These are phyloP conservation scores for Skeletonema menzelii DNA, from an alignment of 108 stramenopile genomes.

Conservation along the genomic window DNA sequence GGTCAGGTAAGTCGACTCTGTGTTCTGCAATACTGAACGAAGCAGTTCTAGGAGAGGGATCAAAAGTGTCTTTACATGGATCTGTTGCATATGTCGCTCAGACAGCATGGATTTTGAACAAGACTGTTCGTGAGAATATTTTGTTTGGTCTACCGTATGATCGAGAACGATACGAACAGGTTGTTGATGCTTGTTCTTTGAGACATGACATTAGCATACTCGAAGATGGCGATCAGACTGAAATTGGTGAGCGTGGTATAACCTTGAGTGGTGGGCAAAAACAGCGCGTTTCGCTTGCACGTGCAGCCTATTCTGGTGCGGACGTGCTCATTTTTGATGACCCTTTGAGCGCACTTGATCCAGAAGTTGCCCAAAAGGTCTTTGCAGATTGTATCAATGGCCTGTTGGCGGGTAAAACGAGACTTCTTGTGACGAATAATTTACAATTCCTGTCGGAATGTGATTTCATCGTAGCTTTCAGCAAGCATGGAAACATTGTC, in stretches of 20 bases:
- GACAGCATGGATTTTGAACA: slow-evolving; percentile 92
- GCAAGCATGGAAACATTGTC: slow-evolving; percentile 63
- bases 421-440: slow-evolving; percentile 92
- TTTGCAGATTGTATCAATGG: slow-evolving; percentile 79
- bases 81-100: slow-evolving; percentile 85
- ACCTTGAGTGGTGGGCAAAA: slow-evolving; percentile 86
- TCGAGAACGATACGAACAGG: slow-evolving; percentile 71
- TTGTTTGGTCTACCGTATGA: slow-evolving; percentile 84
- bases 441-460: slow-evolving; percentile 73
- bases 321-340: slow-evolving; percentile 88
- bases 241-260: slow-evolving; percentile 95
- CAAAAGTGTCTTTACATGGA: slow-evolving; percentile 53
- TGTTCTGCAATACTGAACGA: slow-evolving; percentile 80
- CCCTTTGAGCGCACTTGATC: slow-evolving; percentile 81
- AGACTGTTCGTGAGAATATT: slow-evolving; percentile 92
- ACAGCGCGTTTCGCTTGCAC: slow-evolving; percentile 68
- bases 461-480: slow-evolving; percentile 73
- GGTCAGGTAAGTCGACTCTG: slow-evolving; percentile 79
- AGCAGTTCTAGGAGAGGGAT: slow-evolving; percentile 54
- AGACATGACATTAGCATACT: slow-evolving; percentile 73
- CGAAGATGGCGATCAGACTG: slow-evolving; percentile 80
- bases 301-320: slow-evolving; percentile 82
- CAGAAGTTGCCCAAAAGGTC: slow-evolving; percentile 78
- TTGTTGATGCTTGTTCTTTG: slow-evolving; percentile 77
- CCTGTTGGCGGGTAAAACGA: slow-evolving; percentile 71